Base-by-base conservation (phyloP, 1,284 basidiomycete species). In the Papiliotrema nemorosa region DNA sequence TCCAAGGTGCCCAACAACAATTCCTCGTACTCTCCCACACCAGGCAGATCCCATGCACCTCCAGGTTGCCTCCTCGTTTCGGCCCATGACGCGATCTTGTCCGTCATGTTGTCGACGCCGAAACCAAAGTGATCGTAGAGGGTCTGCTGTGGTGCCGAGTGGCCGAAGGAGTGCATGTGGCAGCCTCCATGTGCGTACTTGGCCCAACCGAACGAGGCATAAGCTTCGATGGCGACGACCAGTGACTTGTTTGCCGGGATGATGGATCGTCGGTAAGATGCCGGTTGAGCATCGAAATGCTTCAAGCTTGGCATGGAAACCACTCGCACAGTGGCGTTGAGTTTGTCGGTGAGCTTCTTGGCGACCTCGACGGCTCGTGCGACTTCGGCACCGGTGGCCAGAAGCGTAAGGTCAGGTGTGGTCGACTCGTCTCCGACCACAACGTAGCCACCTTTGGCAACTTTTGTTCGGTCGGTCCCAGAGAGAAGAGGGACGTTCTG, bases 121-220 rank as follows among this genome's bases (percentile, higher is more conserved):
- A 72, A 72, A 3, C 70, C 70, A 45, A 69, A 72, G 50, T 65
- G 59, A 27, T 69, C 64, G 47, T 61, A 72, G n/a, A 70, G 47
- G 14, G 56, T 51, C 3, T 56, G 46, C 34, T 59, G 53, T 12
- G 70, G 69, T 10, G 68, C 70, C 3, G 64, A 67, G 36, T 61
- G 57, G 22, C 70, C 48, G 47, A 72, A 72, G 3, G 62, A 63
- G 47, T 63, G 60, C 69, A 70, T 70, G 47, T 63, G 62, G 31
- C 55, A 50, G 27, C 63, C 63, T 10, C 66, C 69, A 49, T 72
- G 70, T 14, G 69, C 68, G 49, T 72, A 72, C 40, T 57, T 43
- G 1, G 69, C 58, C 70, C 70, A 72, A n/a, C 68, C 64, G 53
- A 62, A 65, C 9, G 62, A 59, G 6, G 53, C 64, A 55, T 62